phyloP scores from a whole-genome alignment of 2,329 filamentous ascomycete genomes.

The Claviceps lovelessii region DNA sequence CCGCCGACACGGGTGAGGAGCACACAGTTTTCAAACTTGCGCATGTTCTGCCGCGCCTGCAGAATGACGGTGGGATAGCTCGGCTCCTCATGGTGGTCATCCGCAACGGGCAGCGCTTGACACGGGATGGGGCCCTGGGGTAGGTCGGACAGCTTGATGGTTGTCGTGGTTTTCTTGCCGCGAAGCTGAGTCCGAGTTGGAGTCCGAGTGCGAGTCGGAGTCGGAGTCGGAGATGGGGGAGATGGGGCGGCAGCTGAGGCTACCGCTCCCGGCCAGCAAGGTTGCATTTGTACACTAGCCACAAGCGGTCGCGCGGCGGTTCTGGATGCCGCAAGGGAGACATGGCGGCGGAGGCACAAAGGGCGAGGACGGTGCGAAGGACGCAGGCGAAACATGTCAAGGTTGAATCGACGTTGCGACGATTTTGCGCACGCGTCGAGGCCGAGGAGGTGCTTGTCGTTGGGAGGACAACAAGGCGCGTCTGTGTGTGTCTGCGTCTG shows the following conservation, averaged over 20 bases:
- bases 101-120: slow-evolving; percentile 17
- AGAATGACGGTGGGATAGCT: slow-evolving; percentile 76
- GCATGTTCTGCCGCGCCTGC: slow-evolving; percentile 79
- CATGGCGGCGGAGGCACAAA: neutral
- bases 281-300: too few species aligned
- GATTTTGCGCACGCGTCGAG: neutral
- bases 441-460: too few species aligned
- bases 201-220: slow-evolving; percentile 12
- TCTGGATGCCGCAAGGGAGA: neutral
- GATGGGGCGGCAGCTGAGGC: neutral
- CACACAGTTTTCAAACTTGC: slow-evolving; percentile 79
- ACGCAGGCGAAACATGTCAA: slow-evolving; percentile 9
- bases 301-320: neutral
- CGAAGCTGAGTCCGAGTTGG: slow-evolving; percentile 13
- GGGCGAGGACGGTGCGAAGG: slow-evolving; percentile 2
- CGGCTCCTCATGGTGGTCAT: slow-evolving; percentile 33
- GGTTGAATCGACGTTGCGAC: too few species aligned
- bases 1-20: slow-evolving; percentile 82
- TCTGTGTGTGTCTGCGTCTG: too few species aligned
- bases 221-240: slow-evolving; percentile 4
- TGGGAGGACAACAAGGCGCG: too few species aligned
- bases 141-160: slow-evolving; percentile 40
- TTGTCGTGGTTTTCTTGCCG: slow-evolving; percentile 41
- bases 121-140: slow-evolving; percentile 34
- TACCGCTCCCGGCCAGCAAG: neutral